These are phyloP conservation scores for Phyllosticta citrichinensis DNA, from an alignment of 2,329 filamentous ascomycete genomes.

Conservation along the genomic window DNA sequence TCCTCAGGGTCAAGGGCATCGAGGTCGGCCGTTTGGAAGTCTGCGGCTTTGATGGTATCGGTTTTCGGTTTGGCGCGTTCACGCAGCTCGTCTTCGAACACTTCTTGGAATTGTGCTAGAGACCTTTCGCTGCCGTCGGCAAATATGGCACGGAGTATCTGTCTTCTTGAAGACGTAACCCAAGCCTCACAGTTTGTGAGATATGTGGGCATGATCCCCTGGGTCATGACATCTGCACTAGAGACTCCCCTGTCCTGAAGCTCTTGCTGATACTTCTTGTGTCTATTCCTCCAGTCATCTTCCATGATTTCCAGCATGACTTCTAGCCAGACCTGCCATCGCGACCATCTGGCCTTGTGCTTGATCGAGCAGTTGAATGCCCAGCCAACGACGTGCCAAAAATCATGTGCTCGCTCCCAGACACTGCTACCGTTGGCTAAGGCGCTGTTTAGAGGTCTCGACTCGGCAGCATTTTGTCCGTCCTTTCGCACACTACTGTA, in stretches of 20 bases:
- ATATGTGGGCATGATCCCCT: constrained; percentile 54
- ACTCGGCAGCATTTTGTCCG: constrained; percentile 2
- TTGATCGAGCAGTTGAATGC: constrained; percentile 78
- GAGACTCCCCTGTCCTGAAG: constrained; percentile 16
- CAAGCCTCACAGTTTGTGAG: constrained; percentile 31
- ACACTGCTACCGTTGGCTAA: constrained; percentile 57
- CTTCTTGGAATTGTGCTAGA: constrained; percentile 49
- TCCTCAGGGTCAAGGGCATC: constrained; percentile 10
- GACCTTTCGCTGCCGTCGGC: constrained; percentile 50
- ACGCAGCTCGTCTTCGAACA: constrained; percentile 58
- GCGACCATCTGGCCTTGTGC: constrained; percentile 64
- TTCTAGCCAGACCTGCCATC: constrained; percentile 72
- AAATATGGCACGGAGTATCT: constrained; percentile 57
- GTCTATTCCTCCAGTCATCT: constrained; percentile 53
- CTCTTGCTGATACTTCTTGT: constrained; percentile 38
- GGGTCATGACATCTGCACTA: constrained; percentile 26
- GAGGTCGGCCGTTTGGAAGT: constrained; percentile 1
- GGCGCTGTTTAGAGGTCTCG: constrained; percentile 44
- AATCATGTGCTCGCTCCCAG: constrained; percentile 70
- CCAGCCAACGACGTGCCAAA: constrained; percentile 87
- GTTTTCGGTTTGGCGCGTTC: constrained; percentile 30
- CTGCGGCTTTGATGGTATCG: constrained; percentile 6
- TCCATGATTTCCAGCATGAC: constrained; percentile 72
- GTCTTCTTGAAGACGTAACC: constrained; percentile 33
- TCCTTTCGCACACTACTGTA: neutral